Percentiles rank a stretch among this genome's conserved stretches.
These are phyloP conservation scores for Xylaria intraflava DNA, from an alignment of 495 filamentous ascomycete genomes.

Conservation along the genomic window DNA sequence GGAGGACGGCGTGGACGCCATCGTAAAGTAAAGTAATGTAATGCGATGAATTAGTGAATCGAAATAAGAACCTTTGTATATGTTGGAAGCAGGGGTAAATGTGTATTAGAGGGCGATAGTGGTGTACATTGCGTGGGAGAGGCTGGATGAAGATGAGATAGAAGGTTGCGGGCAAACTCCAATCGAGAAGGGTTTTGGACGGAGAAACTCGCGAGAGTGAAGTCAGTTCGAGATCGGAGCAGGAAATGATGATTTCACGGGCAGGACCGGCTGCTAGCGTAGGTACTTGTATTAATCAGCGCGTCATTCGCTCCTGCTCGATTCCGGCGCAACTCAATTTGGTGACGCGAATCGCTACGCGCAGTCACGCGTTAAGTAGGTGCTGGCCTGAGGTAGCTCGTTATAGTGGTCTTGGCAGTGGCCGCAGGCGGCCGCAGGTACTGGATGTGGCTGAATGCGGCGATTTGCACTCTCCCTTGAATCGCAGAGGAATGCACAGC, in stretches of 20 bases:
- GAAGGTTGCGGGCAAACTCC: background rate
- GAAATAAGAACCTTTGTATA: background rate
- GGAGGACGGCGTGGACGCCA: slow-evolving; percentile 28
- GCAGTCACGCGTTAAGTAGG: slow-evolving; percentile 30
- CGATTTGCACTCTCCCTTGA: too few relatives aligned
- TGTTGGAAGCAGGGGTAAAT: background rate
- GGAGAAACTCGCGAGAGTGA: background rate
- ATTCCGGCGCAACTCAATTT: slow-evolving; percentile 6
- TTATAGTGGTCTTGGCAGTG: background rate
- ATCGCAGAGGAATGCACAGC: background rate
- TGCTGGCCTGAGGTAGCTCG: background rate
- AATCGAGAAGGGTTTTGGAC: background rate
- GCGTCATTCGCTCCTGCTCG: too few relatives aligned
- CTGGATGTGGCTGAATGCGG: background rate
- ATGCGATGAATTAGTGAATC: background rate
- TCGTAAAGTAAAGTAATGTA: slow-evolving; percentile 1
- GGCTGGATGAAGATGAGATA: background rate
- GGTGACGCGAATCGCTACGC: slow-evolving; percentile 27
- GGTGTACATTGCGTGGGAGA: background rate
- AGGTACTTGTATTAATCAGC: background rate
- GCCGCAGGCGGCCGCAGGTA: background rate
- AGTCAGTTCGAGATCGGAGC: background rate
- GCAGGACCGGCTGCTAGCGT: background rate
- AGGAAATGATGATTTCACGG: slow-evolving; percentile 19
- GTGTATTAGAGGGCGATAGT: background rate